phyloP scores from a whole-genome alignment of 2,329 filamentous ascomycete genomes.

The Venturia pyrina region DNA sequence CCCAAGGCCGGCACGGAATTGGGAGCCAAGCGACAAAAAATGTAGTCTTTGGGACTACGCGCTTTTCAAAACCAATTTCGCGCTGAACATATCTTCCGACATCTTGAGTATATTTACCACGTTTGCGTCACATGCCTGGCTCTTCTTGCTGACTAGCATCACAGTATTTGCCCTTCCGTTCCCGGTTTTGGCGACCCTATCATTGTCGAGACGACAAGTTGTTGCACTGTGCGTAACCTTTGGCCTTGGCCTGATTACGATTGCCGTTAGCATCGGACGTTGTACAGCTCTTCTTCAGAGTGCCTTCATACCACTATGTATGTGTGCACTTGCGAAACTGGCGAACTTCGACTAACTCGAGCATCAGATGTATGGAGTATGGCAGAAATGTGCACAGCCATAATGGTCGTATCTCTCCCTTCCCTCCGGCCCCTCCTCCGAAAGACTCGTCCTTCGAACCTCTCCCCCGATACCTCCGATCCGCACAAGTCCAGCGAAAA shows the following conservation, averaged over 20 bases:
- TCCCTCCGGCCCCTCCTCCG: slow-evolving; percentile 19
- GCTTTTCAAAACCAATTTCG: slow-evolving; percentile 9
- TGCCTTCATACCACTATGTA: slow-evolving; percentile 21
- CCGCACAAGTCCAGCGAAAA: not conserved
- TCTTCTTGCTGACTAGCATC: not conserved
- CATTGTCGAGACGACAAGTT: slow-evolving; percentile 18
- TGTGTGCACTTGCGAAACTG: slow-evolving; percentile 7
- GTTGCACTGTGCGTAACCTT: slow-evolving; percentile 20
- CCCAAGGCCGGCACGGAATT: slow-evolving; percentile 1
- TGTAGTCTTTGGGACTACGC: slow-evolving; percentile 9
- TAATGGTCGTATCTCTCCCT: slow-evolving; percentile 21
- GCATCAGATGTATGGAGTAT: slow-evolving; percentile 19
- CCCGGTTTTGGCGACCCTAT: slow-evolving; percentile 18
- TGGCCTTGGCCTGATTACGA: slow-evolving; percentile 18
- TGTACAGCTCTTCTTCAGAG: slow-evolving; percentile 19
- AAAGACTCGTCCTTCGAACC: not conserved
- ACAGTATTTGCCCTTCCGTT: slow-evolving; percentile 18
- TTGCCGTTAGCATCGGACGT: slow-evolving; percentile 18
- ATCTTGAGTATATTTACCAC: not conserved
- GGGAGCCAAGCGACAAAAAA: not conserved
- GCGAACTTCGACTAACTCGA: not conserved
- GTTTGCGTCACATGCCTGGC: no score
- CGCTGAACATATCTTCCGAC: slow-evolving; percentile 9
- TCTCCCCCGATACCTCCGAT: not conserved
- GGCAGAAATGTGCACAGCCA: slow-evolving; percentile 21